phyloP scores from a whole-genome alignment of 1,284 basidiomycete genomes.

The Paramarasmius palmivorus region DNA sequence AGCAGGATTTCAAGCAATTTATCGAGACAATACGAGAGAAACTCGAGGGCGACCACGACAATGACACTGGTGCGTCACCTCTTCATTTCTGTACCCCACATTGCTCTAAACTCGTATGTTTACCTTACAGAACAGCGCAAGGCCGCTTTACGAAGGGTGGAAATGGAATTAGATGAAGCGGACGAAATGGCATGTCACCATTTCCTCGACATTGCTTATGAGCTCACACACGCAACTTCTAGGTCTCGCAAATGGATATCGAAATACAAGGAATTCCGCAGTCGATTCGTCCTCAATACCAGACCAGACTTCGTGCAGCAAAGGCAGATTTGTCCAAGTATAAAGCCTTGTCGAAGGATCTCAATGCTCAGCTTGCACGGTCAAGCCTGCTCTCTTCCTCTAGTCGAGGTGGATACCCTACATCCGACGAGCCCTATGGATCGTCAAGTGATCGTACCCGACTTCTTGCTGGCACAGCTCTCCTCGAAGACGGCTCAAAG shows the following conservation, averaged over 20 bases:
- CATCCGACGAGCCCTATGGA: conserved; percentile 82
- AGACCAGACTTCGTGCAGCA: conserved; percentile 68
- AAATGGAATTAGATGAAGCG: conserved; percentile 97
- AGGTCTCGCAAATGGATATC: conserved; percentile 99
- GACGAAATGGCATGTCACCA: conserved; percentile 83
- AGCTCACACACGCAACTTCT: conserved; percentile 7
- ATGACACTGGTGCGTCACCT: conserved; percentile 51
- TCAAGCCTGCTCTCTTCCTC: conserved; percentile 59
- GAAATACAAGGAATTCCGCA: conserved; percentile 97
- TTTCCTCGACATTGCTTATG: not conserved
- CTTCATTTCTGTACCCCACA: not conserved
- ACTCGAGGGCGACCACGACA: conserved; percentile 64
- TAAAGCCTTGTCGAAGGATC: conserved; percentile 78
- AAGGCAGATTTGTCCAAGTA: conserved; percentile 73
- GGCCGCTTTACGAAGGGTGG: conserved; percentile 79
- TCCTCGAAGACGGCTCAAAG: conserved; percentile 78
- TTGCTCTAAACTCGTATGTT: not conserved
- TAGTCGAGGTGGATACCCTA: conserved; percentile 42
- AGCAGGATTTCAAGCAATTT: conserved; percentile 79
- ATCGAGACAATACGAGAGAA: conserved; percentile 67
- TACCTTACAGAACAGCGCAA: conserved; percentile 74
- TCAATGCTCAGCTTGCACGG: conserved; percentile 59
- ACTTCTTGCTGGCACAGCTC: conserved; percentile 71
- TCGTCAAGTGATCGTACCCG: conserved; percentile 70
- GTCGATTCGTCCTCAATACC: conserved; percentile 75